Conservation (phyloP, 768 basidiomycete genomes). For the Trametes meyenii region DNA sequence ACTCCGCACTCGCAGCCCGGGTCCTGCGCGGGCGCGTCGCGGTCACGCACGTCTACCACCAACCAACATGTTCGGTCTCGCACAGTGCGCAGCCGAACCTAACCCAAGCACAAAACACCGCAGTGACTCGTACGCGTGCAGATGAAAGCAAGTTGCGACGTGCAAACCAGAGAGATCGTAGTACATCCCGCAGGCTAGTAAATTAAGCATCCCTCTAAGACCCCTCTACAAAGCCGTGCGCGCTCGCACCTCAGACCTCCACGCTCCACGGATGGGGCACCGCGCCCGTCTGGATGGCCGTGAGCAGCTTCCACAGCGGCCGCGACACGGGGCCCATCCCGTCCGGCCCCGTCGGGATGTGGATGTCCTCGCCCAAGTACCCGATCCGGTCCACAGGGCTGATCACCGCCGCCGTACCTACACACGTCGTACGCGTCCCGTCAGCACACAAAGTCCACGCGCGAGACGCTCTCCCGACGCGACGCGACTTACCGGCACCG, state of each 20-base stretch:
- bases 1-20: too few species aligned
- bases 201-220: neutral
- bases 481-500: conserved; percentile 39
- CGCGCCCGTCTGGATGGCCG: conserved; percentile 72
- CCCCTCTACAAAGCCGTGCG: neutral
- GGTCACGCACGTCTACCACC: too few species aligned
- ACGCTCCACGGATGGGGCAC: conserved; percentile 82
- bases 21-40: too few species aligned
- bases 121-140: too few species aligned
- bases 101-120: too few species aligned
- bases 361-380: conserved; percentile 56
- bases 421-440: conserved; percentile 7
- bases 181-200: neutral
- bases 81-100: too few species aligned
- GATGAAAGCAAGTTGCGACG: too few species aligned
- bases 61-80: too few species aligned
- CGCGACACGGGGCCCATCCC: conserved; percentile 75
- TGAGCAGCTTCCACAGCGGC: conserved; percentile 51
- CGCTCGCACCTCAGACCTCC: conserved; percentile 34
- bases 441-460: neutral
- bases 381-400: conserved; percentile 57
- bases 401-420: conserved; percentile 58
- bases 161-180: too few species aligned
- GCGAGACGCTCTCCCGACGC: too few species aligned
- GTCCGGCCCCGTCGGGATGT: conserved; percentile 59